Conservation (phyloP, 2,329 filamentous ascomycete genomes). For the Chlorencoelia australis region DNA sequence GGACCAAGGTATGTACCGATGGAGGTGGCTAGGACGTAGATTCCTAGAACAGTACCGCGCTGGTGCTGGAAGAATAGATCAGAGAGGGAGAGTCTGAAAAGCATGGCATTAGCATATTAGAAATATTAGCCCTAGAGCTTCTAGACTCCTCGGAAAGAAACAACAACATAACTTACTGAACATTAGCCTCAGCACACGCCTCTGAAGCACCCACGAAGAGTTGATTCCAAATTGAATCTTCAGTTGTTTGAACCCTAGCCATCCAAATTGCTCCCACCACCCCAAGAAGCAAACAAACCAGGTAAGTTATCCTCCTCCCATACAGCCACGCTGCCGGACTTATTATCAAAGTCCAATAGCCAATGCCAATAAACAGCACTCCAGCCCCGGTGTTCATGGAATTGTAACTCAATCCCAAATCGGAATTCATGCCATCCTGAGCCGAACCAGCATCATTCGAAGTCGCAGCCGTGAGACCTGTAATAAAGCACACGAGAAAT, state of each 20-base stretch:
- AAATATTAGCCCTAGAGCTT: too few species aligned
- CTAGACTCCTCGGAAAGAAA: too few species aligned
- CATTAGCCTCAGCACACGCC: slow-evolving; percentile 44
- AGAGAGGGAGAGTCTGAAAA: slow-evolving; percentile 43
- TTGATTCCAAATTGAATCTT: slow-evolving; percentile 44
- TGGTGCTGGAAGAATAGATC: slow-evolving; percentile 50
- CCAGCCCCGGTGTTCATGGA: slow-evolving; percentile 47
- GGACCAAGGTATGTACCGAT: slow-evolving; percentile 47
- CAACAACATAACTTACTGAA: too few species aligned
- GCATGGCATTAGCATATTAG: too few species aligned
- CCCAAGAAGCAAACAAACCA: slow-evolving; percentile 40
- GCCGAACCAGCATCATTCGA: slow-evolving; percentile 46
- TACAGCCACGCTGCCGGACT: slow-evolving; percentile 44
- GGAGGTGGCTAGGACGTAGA: slow-evolving; percentile 46
- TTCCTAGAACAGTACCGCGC: slow-evolving; percentile 41
- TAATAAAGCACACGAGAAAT: slow-evolving; percentile 41
- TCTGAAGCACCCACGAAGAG: slow-evolving; percentile 48
- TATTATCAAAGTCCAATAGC: slow-evolving; percentile 43
- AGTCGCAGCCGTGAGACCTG: slow-evolving; percentile 44
- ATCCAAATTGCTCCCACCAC: slow-evolving; percentile 45
- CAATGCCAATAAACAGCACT: slow-evolving; percentile 45
- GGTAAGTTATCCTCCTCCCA: slow-evolving; percentile 43
- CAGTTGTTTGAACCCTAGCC: slow-evolving; percentile 32
- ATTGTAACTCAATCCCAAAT: slow-evolving; percentile 41
- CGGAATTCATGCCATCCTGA: slow-evolving; percentile 37